Percentiles rank a stretch among this genome's conserved stretches.
phyloP scores from a whole-genome alignment of 2,329 filamentous ascomycete species.

The Piedraia hortae region DNA sequence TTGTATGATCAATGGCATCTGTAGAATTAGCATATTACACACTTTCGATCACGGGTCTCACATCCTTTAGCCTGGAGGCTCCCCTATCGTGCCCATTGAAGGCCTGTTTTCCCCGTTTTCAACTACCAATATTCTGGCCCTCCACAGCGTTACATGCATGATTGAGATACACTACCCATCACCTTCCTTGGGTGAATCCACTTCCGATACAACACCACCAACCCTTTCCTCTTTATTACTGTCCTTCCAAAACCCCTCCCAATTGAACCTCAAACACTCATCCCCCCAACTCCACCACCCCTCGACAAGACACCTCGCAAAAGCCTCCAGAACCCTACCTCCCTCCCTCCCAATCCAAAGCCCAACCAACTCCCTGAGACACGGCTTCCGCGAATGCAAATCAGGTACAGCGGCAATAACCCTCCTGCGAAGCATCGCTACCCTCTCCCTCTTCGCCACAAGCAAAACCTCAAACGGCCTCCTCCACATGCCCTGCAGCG shows the following conservation, averaged over 20 bases:
- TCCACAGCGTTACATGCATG: no score
- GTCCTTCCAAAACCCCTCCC: slow-evolving; percentile 22
- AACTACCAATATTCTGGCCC: no score
- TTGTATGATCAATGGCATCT: no score
- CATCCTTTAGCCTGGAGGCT: no score
- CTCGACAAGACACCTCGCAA: slow-evolving; percentile 43
- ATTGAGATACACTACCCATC: no score
- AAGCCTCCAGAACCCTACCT: slow-evolving; percentile 42
- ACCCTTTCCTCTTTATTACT: no score
- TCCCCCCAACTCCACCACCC: slow-evolving; percentile 63
- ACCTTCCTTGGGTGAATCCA: no score
- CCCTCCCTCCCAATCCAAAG: slow-evolving; percentile 19
- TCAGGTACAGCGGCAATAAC: slow-evolving; percentile 46
- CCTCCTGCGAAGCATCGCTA: slow-evolving; percentile 19
- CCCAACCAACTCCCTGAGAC: slow-evolving; percentile 32
- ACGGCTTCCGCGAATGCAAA: slow-evolving; percentile 54
- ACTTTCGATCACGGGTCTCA: no score
- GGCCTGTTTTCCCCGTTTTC: no score
- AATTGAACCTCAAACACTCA: slow-evolving; percentile 43
- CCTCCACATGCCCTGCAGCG: slow-evolving; percentile 33
- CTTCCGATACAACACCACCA: no score
- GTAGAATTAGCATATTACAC: no score
- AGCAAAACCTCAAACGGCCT: slow-evolving; percentile 54
- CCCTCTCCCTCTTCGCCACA: slow-evolving; percentile 18
- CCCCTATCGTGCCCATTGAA: no score